Base-by-base conservation (phyloP, 768 basidiomycete genomes). In the Pisolithus sp. region DNA sequence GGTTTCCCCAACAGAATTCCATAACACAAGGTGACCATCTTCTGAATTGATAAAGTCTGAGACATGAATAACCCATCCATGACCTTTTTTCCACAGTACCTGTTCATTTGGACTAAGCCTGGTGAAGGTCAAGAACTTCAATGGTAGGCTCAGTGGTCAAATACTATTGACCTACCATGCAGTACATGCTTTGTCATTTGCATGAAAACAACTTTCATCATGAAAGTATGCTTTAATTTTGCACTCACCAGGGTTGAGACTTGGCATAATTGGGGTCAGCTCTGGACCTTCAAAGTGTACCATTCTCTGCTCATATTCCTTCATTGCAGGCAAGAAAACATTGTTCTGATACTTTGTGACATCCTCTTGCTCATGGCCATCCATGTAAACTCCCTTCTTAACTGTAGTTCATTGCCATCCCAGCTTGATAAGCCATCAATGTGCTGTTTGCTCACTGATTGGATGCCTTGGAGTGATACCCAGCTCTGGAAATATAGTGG, bases 1-100 rank as follows among this genome's bases (percentile, higher is more conserved):
- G 10, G 24, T 23, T 23, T 20, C 21, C 20, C 41, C 21, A 23
- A 7, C 30, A 30, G 30, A 5, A 30, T 30, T 30, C 8, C 30
- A 30, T 30, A 30, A 30, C 30, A 30, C 30, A 5, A 30, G 8
- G 8, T 8, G 9, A 2, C 73, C 70, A 48, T 53, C 65, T 8
- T 59, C 62, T 20, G 63, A 59, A 31, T 64, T 63, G 40, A 75
- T 68, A 46, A 74, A 74, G 28, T 69, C 73, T 5, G 71, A 76
- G 6, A 70, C 61, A 58, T 73, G 68, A 37, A 73, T 72, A 1
- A 71, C 49, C 0, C 57, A 50, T 1, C 72, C 71, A 8, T 56
- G 53, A 2, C 68, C 62, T 50, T 45, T 45, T 10, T 45, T 28
- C 1, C 13, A 6, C 43, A 45, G 5, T 17, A 45, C 26, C 7